phyloP scores from a whole-genome alignment of 495 filamentous ascomycete species.

The Sabuloglossum arenarium region DNA sequence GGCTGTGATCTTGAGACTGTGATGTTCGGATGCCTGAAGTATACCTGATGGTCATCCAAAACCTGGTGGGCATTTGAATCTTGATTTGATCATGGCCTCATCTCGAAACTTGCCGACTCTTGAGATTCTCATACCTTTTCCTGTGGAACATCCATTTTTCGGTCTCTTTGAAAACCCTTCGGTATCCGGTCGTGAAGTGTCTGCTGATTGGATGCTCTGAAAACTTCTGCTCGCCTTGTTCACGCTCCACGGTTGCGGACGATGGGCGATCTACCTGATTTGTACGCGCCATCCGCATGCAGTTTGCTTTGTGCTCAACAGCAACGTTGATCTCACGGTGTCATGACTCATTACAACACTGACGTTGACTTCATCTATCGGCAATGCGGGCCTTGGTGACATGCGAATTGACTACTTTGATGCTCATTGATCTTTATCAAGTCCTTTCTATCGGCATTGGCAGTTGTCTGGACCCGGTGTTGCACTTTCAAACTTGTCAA shows the following conservation, averaged over 20 bases:
- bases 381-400: neutral
- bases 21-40: neutral
- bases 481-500: neutral
- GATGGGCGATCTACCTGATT: neutral
- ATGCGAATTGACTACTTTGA: constrained; percentile 1
- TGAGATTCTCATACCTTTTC: neutral
- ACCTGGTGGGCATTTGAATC: neutral
- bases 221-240: neutral
- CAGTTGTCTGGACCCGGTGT: neutral
- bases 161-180: neutral
- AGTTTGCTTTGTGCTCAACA: neutral
- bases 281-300: neutral
- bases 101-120: neutral
- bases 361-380: neutral
- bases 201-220: neutral
- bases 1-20: neutral
- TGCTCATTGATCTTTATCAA: neutral
- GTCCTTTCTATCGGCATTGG: neutral
- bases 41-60: neutral
- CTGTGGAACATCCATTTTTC: neutral
- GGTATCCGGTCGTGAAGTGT: neutral
- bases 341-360: neutral
- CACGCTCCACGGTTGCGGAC: neutral
- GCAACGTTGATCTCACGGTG: neutral
- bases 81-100: neutral